These are phyloP conservation scores for Starmerella floris DNA, from an alignment of 805 yeast genomes.

Conservation along the genomic window DNA sequence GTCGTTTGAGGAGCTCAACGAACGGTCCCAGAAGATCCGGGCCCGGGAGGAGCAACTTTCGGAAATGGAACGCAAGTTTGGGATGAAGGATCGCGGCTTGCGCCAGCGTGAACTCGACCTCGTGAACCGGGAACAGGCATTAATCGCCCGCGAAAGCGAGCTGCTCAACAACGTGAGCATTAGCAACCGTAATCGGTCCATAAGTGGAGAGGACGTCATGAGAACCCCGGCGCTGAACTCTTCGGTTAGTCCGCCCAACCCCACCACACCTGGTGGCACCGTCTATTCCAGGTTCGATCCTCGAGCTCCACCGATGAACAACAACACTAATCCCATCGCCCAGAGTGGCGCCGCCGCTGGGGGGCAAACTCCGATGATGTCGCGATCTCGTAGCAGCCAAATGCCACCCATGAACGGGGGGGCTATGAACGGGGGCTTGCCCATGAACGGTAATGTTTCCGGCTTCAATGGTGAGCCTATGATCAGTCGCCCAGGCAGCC, in stretches of 20 bases:
- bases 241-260: background rate
- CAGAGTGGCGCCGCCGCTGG: background rate
- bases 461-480: background rate
- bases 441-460: background rate
- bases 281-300: constrained; percentile 18
- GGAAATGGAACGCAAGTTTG: constrained; percentile 10
- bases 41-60: constrained; percentile 10
- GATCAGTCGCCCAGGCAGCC: constrained; percentile 1
- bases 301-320: constrained; percentile 9
- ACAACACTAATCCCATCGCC: background rate
- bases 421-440: background rate
- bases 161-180: background rate
- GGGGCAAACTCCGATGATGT: background rate
- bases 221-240: background rate
- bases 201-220: background rate
- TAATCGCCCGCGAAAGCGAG: constrained; percentile 9
- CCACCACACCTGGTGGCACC: constrained; percentile 16
- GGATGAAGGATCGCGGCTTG: constrained; percentile 12
- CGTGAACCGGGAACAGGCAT: constrained; percentile 15
- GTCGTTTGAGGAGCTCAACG: constrained; percentile 6
- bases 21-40: constrained; percentile 6
- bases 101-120: constrained; percentile 18
- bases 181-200: background rate
- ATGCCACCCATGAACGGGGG: background rate
- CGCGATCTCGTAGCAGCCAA: background rate